Evolutionary conservation across 805 yeast genomes (phyloP), one percentile per base, ranked within the genome.

Genomic region (Candida methanosorbosa): DNA sequence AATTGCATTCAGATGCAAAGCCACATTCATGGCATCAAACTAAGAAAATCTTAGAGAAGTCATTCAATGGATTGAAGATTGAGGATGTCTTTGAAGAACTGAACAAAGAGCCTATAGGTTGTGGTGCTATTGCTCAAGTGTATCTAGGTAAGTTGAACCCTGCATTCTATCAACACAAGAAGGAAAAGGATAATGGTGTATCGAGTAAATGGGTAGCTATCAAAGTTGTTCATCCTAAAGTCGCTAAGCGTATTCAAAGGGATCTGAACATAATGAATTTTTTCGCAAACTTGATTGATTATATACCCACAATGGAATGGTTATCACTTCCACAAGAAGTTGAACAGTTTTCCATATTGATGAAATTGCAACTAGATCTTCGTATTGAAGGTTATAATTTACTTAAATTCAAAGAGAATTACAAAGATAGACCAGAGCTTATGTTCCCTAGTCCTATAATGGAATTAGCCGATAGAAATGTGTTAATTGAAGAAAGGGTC

Each of bases 41-140:
- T 1, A 70, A 72, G 47, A 47, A 56, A 16, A 74, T 74, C 9
- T 54, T 92, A 5, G 61, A 70, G 24, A 60, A 68, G 18, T 73
- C 88, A 12, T 82, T 86, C 43, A 59, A 61, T 14, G 73, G 72
- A 5, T 35, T 41, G 11, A 40, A 43, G 18, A 71, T 87, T 41
- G 83, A 81, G 13, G 85, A 84, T 24, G 72, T 87, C 5, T 92
- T 90, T 55, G 87, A 79, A 21, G 85, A 80, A 42, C 84, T 92
- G 48, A 61, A 72, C 23, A 77, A 73, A 20, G 65, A 54, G 26
- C 97, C 97, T 0, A 61, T 88, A 6, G 98, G 98, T 1, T 90
- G 90, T n/a, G 98, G 98, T 12, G 96, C 98, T 2, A 92, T 92
- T 62, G 98, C 96, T 1, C 98, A 92, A 57, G 98, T 92, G 3